phyloP scores from a whole-genome alignment of 192 early-diverging fungal species.

The Oehlia diaphana region DNA sequence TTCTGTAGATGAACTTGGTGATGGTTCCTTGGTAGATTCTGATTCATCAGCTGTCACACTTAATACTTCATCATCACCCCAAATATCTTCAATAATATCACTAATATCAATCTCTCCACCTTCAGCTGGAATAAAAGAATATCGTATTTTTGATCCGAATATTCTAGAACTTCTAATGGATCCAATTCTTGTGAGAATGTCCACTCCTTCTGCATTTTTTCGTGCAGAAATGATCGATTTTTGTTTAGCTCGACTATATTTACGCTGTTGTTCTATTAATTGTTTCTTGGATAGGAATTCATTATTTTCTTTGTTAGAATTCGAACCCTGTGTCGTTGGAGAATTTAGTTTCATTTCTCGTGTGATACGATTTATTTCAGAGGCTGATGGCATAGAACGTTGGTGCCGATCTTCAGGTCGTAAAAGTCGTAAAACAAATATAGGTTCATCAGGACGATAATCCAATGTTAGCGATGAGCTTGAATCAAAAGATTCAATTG shows the following conservation, averaged over 20 bases:
- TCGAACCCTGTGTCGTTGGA: not conserved
- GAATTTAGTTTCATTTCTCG: not conserved
- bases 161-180: constrained; percentile 42
- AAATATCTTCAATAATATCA: constrained; percentile 48
- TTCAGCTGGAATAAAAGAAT: constrained; percentile 43
- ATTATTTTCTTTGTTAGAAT: not conserved
- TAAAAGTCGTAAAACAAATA: constrained; percentile 30
- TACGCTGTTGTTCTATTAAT: constrained; percentile 28
- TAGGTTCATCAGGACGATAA: constrained; percentile 25
- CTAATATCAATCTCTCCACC: constrained; percentile 47
- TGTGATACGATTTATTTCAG: not conserved
- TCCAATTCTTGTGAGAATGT: constrained; percentile 40
- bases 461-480: constrained; percentile 6
- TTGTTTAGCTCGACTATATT: constrained; percentile 28
- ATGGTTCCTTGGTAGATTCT: not conserved
- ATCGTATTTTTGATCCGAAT: constrained; percentile 44
- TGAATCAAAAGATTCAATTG: constrained; percentile 27
- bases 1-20: too few species aligned
- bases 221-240: constrained; percentile 2
- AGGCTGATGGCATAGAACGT: constrained; percentile 1
- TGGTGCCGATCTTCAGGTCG: constrained; percentile 12
- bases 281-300: constrained; percentile 7
- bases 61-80: constrained; percentile 36
- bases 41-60: not conserved
- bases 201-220: constrained; percentile 41